Evolutionary conservation across 2,329 filamentous ascomycete genomes (phyloP).

Genomic region (Huntiella savannae): DNA sequence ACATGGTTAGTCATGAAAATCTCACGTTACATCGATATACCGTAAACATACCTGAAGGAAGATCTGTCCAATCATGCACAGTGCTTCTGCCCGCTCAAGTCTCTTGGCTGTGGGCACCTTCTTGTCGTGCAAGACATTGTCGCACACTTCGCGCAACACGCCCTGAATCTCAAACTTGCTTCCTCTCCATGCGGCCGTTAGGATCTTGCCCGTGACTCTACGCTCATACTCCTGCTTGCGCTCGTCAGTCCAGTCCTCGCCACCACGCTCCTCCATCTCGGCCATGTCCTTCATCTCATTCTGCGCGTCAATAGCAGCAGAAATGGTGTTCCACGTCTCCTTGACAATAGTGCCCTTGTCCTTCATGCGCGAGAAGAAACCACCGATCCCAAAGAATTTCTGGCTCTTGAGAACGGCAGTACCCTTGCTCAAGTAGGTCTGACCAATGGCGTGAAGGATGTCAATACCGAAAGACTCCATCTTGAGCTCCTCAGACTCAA

Average conservation of each 20-base stretch:
- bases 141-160: conserved; percentile 85
- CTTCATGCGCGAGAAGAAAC: conserved; percentile 84
- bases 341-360: conserved; percentile 95
- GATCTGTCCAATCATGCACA: conserved; percentile 76
- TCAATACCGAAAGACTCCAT: conserved; percentile 98
- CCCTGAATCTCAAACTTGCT: conserved; percentile 97
- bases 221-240: conserved; percentile 90
- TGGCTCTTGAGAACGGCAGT: conserved; percentile 80
- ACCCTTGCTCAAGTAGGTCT: conserved; percentile 76
- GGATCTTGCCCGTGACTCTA: conserved; percentile 89
- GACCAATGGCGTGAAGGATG: conserved; percentile 84
- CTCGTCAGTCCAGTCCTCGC: conserved; percentile 97
- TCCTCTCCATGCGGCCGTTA: conserved; percentile 88
- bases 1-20: neutral
- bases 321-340: conserved; percentile 97
- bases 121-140: conserved; percentile 62
- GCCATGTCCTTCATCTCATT: conserved; percentile 99
- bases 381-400: conserved; percentile 88
- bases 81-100: conserved; percentile 73
- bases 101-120: conserved; percentile 69
- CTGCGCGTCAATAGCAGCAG: conserved; percentile 87
- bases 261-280: conserved; percentile 80
- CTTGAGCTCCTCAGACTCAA: conserved; percentile 95
- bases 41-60: conserved; percentile 53
- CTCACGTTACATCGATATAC: neutral